phyloP scores from a whole-genome alignment of 2,329 filamentous ascomycete species.

The Alternaria ethzedia region DNA sequence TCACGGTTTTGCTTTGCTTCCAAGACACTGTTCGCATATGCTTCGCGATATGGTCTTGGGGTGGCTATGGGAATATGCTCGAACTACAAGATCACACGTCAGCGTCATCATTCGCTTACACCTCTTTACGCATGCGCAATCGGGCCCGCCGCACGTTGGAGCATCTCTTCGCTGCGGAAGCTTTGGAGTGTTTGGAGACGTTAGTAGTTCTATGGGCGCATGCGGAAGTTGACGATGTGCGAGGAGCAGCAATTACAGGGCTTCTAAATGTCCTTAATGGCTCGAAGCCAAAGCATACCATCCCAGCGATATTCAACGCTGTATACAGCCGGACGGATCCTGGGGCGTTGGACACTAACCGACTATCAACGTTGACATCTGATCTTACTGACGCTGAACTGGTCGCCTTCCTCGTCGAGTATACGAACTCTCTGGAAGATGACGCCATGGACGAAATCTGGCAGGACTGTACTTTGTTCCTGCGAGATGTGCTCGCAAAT shows the following conservation, averaged over 20 bases:
- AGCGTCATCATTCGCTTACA: slow-evolving; percentile 85
- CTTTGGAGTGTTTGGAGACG: slow-evolving; percentile 91
- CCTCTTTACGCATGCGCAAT: slow-evolving; percentile 88
- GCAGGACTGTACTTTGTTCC: slow-evolving; percentile 89
- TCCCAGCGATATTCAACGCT: slow-evolving; percentile 93
- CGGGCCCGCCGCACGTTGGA: slow-evolving; percentile 86
- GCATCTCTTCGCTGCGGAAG: slow-evolving; percentile 90
- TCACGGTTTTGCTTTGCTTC: slow-evolving; percentile 94
- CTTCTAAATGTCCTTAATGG: slow-evolving; percentile 90
- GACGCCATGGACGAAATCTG: slow-evolving; percentile 99
- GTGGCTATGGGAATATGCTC: slow-evolving; percentile 66
- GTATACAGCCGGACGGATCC: slow-evolving; percentile 95
- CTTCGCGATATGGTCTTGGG: slow-evolving; percentile 96
- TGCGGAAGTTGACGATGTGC: slow-evolving; percentile 56
- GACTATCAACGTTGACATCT: slow-evolving; percentile 88
- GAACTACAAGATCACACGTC: slow-evolving; percentile 69
- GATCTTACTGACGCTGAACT: slow-evolving; percentile 83
- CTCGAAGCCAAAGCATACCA: slow-evolving; percentile 86
- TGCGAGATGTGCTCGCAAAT: slow-evolving; percentile 88
- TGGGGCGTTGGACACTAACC: slow-evolving; percentile 73
- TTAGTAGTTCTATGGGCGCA: slow-evolving; percentile 82
- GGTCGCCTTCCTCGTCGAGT: slow-evolving; percentile 87
- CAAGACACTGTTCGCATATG: slow-evolving; percentile 94
- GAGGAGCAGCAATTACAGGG: slow-evolving; percentile 74
- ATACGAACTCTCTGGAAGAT: slow-evolving; percentile 88